Conservation (phyloP, 495 filamentous ascomycete genomes). For the Xylaria sp. region DNA sequence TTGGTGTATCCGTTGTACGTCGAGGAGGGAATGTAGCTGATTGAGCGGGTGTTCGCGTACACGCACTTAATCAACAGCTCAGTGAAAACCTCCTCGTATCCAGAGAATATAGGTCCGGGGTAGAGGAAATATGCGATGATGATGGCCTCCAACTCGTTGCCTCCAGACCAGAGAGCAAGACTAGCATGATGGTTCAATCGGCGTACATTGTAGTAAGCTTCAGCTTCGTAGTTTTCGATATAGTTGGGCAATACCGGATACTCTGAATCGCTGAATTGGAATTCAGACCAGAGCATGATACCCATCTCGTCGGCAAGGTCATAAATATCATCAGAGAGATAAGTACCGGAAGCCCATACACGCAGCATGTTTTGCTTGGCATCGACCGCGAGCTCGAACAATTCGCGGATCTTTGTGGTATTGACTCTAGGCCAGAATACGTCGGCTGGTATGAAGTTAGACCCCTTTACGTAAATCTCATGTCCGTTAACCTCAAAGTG, state of each 20-base stretch:
- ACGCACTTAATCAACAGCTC: slow-evolving; percentile 66
- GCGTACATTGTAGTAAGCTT: slow-evolving; percentile 69
- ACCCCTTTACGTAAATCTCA: slow-evolving; percentile 72
- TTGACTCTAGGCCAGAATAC: slow-evolving; percentile 72
- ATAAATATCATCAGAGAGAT: slow-evolving; percentile 71
- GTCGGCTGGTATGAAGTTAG: slow-evolving; percentile 72
- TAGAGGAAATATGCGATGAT: slow-evolving; percentile 50
- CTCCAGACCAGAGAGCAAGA: slow-evolving; percentile 71
- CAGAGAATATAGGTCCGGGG: slow-evolving; percentile 37
- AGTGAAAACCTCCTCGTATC: slow-evolving; percentile 68
- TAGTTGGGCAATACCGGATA: slow-evolving; percentile 66
- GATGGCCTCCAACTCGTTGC: slow-evolving; percentile 69
- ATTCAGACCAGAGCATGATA: slow-evolving; percentile 72
- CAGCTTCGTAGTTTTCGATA: slow-evolving; percentile 63
- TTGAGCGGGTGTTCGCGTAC: slow-evolving; percentile 68
- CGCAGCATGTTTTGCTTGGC: slow-evolving; percentile 76
- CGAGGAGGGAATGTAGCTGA: slow-evolving; percentile 71
- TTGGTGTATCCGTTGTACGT: slow-evolving; percentile 69
- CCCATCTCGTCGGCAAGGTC: slow-evolving; percentile 72
- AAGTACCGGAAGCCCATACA: slow-evolving; percentile 70
- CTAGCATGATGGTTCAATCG: slow-evolving; percentile 72
- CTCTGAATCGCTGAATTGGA: slow-evolving; percentile 69
- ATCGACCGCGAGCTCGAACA: slow-evolving; percentile 63
- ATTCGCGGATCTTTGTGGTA: slow-evolving; percentile 55
- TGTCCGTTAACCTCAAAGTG: slow-evolving; percentile 74